Conservation (phyloP, 192 early-diverging fungal genomes). For the Coemansia sp. region DNA sequence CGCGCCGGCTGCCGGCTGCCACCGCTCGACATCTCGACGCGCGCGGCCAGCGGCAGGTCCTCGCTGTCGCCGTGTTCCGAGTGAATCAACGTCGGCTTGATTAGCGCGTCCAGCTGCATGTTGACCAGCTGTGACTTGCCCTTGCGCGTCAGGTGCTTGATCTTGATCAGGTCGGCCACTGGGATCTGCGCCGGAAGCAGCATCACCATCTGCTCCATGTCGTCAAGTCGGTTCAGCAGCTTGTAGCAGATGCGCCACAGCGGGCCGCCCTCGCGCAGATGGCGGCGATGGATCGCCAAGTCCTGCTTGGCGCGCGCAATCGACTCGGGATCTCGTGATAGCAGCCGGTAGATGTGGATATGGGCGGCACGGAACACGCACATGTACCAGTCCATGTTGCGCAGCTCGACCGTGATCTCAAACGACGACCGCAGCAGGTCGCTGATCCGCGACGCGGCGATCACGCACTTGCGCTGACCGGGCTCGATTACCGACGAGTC, state of each 20-base stretch:
- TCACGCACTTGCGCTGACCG: constrained; percentile 50
- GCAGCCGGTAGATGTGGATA: constrained; percentile 44
- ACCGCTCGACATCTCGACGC: neutral
- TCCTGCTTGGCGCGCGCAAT: constrained; percentile 48
- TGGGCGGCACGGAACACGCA: constrained; percentile 50
- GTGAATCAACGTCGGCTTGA: constrained; percentile 44
- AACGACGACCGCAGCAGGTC: constrained; percentile 46
- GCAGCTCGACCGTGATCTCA: constrained; percentile 39
- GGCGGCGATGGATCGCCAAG: constrained; percentile 45
- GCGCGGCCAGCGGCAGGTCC: constrained; percentile 36
- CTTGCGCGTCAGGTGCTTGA: constrained; percentile 43
- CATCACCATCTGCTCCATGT: constrained; percentile 55
- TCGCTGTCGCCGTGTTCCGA: constrained; percentile 35
- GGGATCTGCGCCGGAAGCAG: constrained; percentile 49
- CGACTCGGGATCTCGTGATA: constrained; percentile 39
- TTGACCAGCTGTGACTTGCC: constrained; percentile 50
- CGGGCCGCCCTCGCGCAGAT: constrained; percentile 44
- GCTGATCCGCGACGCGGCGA: constrained; percentile 45
- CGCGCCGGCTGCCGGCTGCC: neutral
- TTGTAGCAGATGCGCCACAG: constrained; percentile 52
- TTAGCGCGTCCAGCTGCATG: constrained; percentile 48
- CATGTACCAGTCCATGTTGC: constrained; percentile 55
- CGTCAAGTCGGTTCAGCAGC: constrained; percentile 46
- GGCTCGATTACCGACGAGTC: constrained; percentile 40
- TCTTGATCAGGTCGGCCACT: constrained; percentile 34